Base-by-base conservation (phyloP, 2,329 filamentous ascomycete species). In the Colletotrichum higginsianum region DNA sequence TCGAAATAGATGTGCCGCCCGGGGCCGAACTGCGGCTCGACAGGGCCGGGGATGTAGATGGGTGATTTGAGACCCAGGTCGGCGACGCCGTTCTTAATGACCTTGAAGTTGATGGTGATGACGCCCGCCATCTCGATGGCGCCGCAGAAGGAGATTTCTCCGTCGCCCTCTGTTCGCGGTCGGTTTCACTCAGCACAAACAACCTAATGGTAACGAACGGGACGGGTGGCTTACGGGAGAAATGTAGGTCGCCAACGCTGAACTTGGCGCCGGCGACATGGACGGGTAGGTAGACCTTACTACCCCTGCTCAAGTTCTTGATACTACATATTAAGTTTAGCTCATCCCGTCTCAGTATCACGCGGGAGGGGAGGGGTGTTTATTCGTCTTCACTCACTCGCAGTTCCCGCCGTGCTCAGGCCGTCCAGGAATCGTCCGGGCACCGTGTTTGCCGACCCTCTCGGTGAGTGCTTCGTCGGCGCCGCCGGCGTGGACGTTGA, bases 71-170 rank as follows among this genome's bases (percentile, higher is more conserved):
- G 91, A 0, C 87, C 92, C 63, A 97, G 83, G 44, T 94, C 88
- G 55, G 86, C 86, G 78, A 97, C 88, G 23, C 95, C 95, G 74
- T 90, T 88, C 80, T 96, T 97, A 86, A 98, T 91, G 18, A 98
- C 93, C 61, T 89, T 91, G 85, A 97, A 95, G 77, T 96, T 97
- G 81, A 98, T 89, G 3, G 95, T 98, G 76, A 98, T 97, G 53
- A 94, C 86, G 5, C 95, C 95, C 0, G 95, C 94, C 93, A 98
- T 98, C 81, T 98, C 95, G 77, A 98, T 98, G 7, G 95, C 95
- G 23, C 93, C 93, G 74, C 93, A 95, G 79, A 95, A 98, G 3
- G 91, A 94, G 71, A 98, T 97, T 80, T 98, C 95, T 8, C 95
- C 95, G 78, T 98, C 95, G 11, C 95, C 95, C 82, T 97, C 86